These are phyloP conservation scores for Pleurotus platypus DNA, from an alignment of 768 basidiomycete genomes.

Conservation along the genomic window DNA sequence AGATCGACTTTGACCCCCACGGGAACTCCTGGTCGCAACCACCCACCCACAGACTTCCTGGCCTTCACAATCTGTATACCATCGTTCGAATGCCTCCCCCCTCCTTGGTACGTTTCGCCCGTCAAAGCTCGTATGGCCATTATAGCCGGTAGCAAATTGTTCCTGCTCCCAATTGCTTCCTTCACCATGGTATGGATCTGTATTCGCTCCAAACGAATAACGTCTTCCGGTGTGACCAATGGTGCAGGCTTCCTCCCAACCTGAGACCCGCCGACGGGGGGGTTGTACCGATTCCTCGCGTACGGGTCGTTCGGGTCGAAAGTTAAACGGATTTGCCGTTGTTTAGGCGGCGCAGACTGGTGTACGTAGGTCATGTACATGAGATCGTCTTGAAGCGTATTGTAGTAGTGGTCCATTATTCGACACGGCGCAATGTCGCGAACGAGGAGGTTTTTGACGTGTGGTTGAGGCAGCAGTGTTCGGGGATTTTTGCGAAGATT, in stretches of 20 bases:
- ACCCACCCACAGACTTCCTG: conserved; percentile 70
- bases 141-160: conserved; percentile 75
- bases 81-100: conserved; percentile 61
- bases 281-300: conserved; percentile 71
- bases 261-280: conserved; percentile 69
- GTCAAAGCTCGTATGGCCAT: conserved; percentile 86
- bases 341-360: conserved; percentile 48
- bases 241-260: conserved; percentile 66
- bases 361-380: conserved; percentile 96
- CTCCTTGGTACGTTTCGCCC: conserved; percentile 74
- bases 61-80: conserved; percentile 80
- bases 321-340: conserved; percentile 57
- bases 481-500: conserved; percentile 42
- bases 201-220: conserved; percentile 78
- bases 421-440: conserved; percentile 73
- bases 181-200: conserved; percentile 86
- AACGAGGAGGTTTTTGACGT: conserved; percentile 51
- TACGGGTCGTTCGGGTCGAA: conserved; percentile 83
- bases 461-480: conserved; percentile 70
- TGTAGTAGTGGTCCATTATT: conserved; percentile 79
- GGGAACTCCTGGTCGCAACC: conserved; percentile 81
- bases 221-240: conserved; percentile 61
- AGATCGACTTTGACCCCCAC: conserved; percentile 89
- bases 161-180: conserved; percentile 67
- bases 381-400: conserved; percentile 79